These are phyloP conservation scores for Schwanniomyces vanrijiae DNA, from an alignment of 805 yeast genomes.

Conservation along the genomic window DNA sequence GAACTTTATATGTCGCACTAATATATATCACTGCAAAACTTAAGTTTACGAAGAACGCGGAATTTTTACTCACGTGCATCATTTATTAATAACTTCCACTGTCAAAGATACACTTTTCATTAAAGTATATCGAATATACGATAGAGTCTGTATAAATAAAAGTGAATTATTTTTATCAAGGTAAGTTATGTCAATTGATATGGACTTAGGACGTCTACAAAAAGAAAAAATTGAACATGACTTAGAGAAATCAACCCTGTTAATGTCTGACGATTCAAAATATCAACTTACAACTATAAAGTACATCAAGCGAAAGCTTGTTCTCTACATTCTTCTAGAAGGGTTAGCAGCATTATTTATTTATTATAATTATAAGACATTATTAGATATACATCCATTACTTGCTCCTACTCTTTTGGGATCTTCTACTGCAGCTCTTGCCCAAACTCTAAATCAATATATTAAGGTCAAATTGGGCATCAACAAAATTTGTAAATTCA, in stretches of 20 bases:
- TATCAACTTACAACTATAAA: constrained; percentile 13
- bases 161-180: not conserved
- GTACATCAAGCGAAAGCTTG: constrained; percentile 14
- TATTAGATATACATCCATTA: constrained; percentile 22
- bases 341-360: constrained; percentile 21
- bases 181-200: constrained; percentile 1
- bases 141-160: not conserved
- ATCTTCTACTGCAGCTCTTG: constrained; percentile 40
- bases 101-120: not conserved
- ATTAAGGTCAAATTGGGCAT: constrained; percentile 29
- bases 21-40: not conserved
- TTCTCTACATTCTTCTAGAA: constrained; percentile 26
- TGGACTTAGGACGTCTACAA: constrained; percentile 1
- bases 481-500: constrained; percentile 43
- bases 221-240: constrained; percentile 2
- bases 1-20: not conserved
- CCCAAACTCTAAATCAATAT: constrained; percentile 41
- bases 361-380: constrained; percentile 27
- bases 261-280: constrained; percentile 6
- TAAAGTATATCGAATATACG: not conserved
- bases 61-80: not conserved
- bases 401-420: constrained; percentile 41
- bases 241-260: constrained; percentile 17
- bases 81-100: not conserved
- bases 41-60: not conserved